Base-by-base conservation (phyloP, 192 early-diverging fungal genomes). In the Entrophospora sp. region DNA sequence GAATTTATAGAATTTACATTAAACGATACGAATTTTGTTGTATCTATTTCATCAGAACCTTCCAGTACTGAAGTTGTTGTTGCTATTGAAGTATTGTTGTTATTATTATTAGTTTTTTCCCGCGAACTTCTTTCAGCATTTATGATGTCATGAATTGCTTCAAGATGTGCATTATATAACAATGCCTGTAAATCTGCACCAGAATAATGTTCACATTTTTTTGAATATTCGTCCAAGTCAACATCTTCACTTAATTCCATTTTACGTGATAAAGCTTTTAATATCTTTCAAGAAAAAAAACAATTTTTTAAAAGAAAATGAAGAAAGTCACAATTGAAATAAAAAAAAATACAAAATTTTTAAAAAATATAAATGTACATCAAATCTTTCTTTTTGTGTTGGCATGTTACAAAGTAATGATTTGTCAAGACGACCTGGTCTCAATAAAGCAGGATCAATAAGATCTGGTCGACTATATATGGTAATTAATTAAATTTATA, bases 171-270 rank as follows among this genome's bases (percentile, higher is more conserved):
- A 69, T 90, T 92, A 68, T 96, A 96, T 2, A 97, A 69, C 24
- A 99, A 79, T 0, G 89, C 93, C 76, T 97, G 96, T 63, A 99
- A 70, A 77, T 99, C 96, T 1, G 96, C 96, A 14, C 96, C 95
- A 0, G 93, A 83, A 59, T 89, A 88, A 10, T 87, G 86, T 13
- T 87, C 87, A 0, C 91, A 90, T 2, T 77, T 69, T 40, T 73
- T 68, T 5, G 92, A 90, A 56, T 86, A 75, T 2, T 67, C 56
- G 10, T 60, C 61, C 53, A 95, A 79, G 61, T 94, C 83, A 8
- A 96, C 73, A 30, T 73, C 66, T 1, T 67, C 63, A n/a, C 68
- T 80, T 18, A 94, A 71, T 12, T 72, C 71, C 71, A 97, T 78
- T 65, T 89, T 94, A 24, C 72, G 60, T 0, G 91, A 82, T 2